Base-by-base conservation (phyloP, 1,284 basidiomycete species). In the Hemileia vastatrix region DNA sequence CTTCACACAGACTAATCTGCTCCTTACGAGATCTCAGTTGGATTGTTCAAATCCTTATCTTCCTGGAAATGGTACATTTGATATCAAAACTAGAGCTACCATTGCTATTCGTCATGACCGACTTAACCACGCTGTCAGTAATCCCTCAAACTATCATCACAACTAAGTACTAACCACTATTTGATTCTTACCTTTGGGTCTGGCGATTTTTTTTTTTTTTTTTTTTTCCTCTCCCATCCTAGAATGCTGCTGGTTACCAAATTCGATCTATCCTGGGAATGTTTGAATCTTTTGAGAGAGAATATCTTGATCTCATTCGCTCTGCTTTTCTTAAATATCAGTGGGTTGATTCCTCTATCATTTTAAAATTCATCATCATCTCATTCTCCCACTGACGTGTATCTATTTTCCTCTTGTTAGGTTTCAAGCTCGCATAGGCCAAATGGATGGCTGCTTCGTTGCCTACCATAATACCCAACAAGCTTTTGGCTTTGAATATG, bases 361-460 rank as follows among this genome's bases (percentile, higher is more conserved):
- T 44, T 33, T 21, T 48, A 15, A 23, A 43, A 47, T 33, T 48
- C 48, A 61, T 33, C 21, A 27, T 27, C 21, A 3, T 47, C 18
- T 56, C 18, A n/a, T 19, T 11, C 24, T 57, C 27, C 18, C 47
- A 11, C 5, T 18, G 11, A 4, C 36, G 31, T 6, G n/a, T 15
- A 47, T 19, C 32, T 5, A 18, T 23, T 19, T 43, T 23, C 18
- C 32, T 44, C 44, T 2, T 19, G 51, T 13, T 64, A 89, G 88
- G 69, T 89, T 97, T 79, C 94, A 98, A 81, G 93, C 83, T 0
- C 85, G 94, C 4, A 97, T 98, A 66, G 94, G 94, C 1, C 84
- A 87, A 72, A 98, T 98, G 94, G 93, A 97, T 72, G 94, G 94
- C 13, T 87, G 95, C 24, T 84, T 98, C 70, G 84, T 96, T 31